These are phyloP conservation scores for Oryza punctata DNA, from an alignment of 176 grass and related monocot genomes.

Conservation along the genomic window DNA sequence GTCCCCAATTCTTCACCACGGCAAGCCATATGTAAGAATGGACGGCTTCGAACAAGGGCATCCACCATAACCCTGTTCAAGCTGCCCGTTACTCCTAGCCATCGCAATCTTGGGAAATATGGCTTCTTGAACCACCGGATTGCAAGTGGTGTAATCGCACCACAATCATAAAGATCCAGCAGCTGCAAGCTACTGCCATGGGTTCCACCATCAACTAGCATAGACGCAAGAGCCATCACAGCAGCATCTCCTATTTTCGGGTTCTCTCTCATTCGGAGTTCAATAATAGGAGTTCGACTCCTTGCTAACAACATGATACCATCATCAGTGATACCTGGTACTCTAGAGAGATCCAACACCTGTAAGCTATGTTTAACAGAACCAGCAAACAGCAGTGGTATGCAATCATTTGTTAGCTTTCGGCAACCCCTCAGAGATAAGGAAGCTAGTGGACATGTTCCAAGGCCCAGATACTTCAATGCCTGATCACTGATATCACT, in stretches of 20 bases:
- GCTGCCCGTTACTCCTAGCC: conserved; percentile 77
- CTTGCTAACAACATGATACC: conserved; percentile 75
- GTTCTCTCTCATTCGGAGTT: conserved; percentile 78
- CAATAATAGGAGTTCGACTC: conserved; percentile 57
- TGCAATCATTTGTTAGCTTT: conserved; percentile 77
- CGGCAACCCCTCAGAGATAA: conserved; percentile 88
- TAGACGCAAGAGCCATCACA: conserved; percentile 93
- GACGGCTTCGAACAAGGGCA: conserved; percentile 69
- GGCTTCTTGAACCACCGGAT: conserved; percentile 95
- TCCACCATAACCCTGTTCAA: conserved; percentile 92
- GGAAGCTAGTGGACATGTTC: conserved; percentile 63
- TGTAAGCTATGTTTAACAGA: conserved; percentile 62
- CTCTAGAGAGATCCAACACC: conserved; percentile 78
- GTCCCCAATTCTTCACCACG: conserved; percentile 79
- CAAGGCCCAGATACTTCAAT: conserved; percentile 71
- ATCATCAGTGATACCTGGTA: conserved; percentile 73
- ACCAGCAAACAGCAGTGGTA: conserved; percentile 65
- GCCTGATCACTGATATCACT: conserved; percentile 70
- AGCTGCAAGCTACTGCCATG: conserved; percentile 72
- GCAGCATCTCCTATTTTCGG: conserved; percentile 67
- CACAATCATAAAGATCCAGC: conserved; percentile 79
- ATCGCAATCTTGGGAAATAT: conserved; percentile 81
- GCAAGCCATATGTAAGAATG: conserved; percentile 76
- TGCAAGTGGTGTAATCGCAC: conserved; percentile 76
- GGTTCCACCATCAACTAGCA: conserved; percentile 82